These are phyloP conservation scores for Fusarium succisae DNA, from an alignment of 2,329 filamentous ascomycete genomes.

Conservation along the genomic window DNA sequence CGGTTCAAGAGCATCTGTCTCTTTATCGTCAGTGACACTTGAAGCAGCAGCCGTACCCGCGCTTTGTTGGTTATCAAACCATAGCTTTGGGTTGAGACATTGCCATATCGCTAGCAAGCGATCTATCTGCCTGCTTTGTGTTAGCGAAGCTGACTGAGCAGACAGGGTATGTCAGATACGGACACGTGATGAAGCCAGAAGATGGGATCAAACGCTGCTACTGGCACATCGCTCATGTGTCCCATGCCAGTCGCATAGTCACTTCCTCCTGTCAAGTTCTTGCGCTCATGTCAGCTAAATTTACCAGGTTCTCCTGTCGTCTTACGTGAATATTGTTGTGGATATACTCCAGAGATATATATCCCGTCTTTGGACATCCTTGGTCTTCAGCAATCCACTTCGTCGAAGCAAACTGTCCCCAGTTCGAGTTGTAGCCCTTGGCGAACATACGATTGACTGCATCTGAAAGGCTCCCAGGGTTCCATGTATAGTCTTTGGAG, in stretches of 20 bases:
- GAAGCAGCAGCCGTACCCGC: fast-evolving
- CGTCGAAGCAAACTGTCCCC: background rate
- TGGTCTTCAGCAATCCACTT: background rate
- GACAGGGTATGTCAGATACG: too few relatives aligned
- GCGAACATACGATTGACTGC: background rate
- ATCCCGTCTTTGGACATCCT: background rate
- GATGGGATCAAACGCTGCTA: background rate
- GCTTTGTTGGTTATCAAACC: background rate
- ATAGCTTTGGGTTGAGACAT: background rate
- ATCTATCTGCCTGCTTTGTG: background rate
- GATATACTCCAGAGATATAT: conserved; percentile 6
- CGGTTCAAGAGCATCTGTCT: background rate
- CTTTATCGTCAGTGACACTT: background rate
- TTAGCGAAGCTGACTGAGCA: too few relatives aligned
- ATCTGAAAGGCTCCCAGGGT: background rate
- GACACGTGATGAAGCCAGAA: conserved; percentile 11
- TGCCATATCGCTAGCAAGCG: background rate
- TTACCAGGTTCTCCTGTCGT: fast-evolving
- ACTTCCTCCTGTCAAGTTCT: background rate
- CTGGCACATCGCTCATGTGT: background rate
- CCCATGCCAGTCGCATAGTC: background rate
- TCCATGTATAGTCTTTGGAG: background rate
- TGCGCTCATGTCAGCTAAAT: background rate
- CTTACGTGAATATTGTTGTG: conserved; percentile 6
- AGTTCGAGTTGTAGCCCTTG: background rate